These are phyloP conservation scores for Pythium angustatum DNA, from an alignment of 352 stramenopile genomes.

Conservation along the genomic window DNA sequence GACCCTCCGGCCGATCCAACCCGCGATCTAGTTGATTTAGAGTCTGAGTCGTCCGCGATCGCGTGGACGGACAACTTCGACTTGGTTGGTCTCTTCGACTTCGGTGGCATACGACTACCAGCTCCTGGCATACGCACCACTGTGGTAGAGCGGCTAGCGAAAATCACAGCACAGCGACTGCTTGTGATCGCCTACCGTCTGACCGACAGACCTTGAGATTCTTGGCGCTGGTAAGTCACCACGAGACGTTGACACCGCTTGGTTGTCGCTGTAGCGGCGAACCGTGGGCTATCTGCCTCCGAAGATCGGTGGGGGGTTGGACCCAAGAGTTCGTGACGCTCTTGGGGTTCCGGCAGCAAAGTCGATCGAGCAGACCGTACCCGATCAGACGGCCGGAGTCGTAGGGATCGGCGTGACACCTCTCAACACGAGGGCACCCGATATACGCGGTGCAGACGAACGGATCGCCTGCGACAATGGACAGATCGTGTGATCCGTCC, in stretches of 20 bases:
- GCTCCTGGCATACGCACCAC: constrained; percentile 20
- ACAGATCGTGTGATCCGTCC: too few species aligned
- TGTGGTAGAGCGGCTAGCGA: constrained; percentile 14
- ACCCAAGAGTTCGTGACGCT: neutral
- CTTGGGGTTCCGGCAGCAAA: neutral
- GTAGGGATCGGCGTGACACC: constrained; percentile 1
- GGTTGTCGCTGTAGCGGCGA: constrained; percentile 8
- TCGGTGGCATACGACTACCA: neutral
- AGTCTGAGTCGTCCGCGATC: neutral
- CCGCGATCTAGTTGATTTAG: neutral
- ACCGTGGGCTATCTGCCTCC: constrained; percentile 5
- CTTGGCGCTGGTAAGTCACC: constrained; percentile 6
- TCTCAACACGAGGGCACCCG: neutral
- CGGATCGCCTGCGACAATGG: too few species aligned
- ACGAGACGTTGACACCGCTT: constrained; percentile 8
- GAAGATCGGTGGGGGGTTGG: neutral
- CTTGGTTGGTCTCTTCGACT: constrained; percentile 9
- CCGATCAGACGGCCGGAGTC: neutral
- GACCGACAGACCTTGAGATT: constrained; percentile 10
- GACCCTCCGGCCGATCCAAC: neutral
- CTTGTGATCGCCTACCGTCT: neutral
- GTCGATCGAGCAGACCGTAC: neutral
- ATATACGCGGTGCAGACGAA: neutral
- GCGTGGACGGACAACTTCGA: constrained; percentile 1
- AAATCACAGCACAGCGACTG: constrained; percentile 12